Evolutionary conservation across 306 rosid species (phyloP), one percentile per base, ranked within the genome.

Genomic region (Vigna unguiculata): DNA sequence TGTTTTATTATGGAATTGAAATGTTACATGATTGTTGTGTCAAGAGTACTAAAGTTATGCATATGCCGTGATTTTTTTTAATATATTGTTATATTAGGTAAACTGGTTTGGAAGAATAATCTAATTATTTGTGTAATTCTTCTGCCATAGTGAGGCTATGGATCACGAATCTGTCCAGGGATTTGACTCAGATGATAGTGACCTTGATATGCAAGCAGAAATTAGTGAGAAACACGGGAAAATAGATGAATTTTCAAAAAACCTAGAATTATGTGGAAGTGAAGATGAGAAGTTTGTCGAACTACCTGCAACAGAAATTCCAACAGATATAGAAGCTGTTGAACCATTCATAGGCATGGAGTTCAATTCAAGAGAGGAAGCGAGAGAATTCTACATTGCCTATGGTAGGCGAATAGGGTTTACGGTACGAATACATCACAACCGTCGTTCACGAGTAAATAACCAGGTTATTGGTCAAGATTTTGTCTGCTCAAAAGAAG

Each of bases 401-500:
- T 90, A 84, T 71, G 95, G 92, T 68, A 86, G 95, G 79, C 80
- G 75, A 61, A 52, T 62, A 1, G 95, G 95, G 78, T 90, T 90
- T 72, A 86, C 90, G 1, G 89, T 88, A 19, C 90, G 95, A 10
- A 86, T 88, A 83, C 95, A 90, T 80, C 95, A 90, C 73, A 90
- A 90, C 66, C 92, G 95, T 20, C 95, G 92, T 60, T 88, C 95
- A 22, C 81, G 92, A 79, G 89, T 90, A 46, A 90, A 84, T 78
- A 88, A 88, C 75, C 88, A 88, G 72, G 88, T 90, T 59, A 88
- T 90, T 67, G 92, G 92, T 77, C 95, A 90, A 78, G 95, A 88
- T 88, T 88, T 90, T 85, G 95, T 90, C 38, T 90, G 95, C 71
- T 90, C 95, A 2, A 90, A 88, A 79, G 90, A 90, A 88, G 95